Conservation (phyloP, 169 alveolate genomes). For the Plasmodium vinckei region DNA sequence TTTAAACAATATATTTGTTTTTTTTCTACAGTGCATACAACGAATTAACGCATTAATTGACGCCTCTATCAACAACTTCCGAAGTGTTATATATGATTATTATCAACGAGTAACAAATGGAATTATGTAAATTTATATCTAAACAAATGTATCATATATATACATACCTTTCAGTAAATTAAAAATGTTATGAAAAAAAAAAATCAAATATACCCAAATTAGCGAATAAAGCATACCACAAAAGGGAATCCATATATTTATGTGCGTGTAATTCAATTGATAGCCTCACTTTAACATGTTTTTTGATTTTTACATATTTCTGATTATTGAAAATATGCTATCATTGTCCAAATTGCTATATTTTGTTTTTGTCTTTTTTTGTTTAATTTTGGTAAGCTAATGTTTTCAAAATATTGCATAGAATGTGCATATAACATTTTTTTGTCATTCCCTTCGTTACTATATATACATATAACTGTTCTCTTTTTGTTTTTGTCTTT, state of each 20-base stretch:
- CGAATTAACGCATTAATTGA: constrained; percentile 92
- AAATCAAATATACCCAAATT: background rate
- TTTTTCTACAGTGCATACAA: constrained; percentile 82
- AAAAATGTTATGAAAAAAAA: background rate
- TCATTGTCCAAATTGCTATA: background rate
- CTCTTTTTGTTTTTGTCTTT: no score
- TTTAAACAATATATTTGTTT: background rate
- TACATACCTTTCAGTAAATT: background rate
- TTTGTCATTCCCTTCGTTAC: no score
- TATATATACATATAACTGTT: no score
- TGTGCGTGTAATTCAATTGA: background rate
- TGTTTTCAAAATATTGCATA: no score
- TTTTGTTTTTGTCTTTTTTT: no score
- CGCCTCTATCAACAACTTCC: constrained; percentile 93
- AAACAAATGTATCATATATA: background rate
- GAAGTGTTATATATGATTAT: constrained; percentile 96
- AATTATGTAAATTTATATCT: constrained; percentile 83
- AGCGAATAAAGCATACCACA: no score
- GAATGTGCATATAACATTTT: no score
- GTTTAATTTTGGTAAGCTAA: no score
- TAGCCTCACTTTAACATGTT: background rate
- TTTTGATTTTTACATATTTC: no score
- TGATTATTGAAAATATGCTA: background rate
- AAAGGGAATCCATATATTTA: no score
- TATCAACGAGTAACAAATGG: constrained; percentile 96